These are phyloP conservation scores for Akanthomyces muscarius DNA, from an alignment of 2,329 filamentous ascomycete genomes.

Conservation along the genomic window DNA sequence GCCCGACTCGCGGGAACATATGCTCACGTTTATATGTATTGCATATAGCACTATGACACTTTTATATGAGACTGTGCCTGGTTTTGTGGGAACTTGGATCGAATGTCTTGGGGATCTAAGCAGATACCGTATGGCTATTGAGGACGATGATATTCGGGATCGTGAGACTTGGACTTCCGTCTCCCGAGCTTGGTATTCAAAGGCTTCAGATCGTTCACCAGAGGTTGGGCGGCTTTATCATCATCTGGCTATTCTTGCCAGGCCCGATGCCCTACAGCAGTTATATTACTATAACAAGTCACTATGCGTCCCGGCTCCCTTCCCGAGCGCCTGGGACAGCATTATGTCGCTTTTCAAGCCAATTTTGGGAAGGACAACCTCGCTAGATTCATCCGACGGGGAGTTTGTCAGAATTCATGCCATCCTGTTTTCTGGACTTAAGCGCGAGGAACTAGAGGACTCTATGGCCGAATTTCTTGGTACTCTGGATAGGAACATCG, in stretches of 20 bases:
- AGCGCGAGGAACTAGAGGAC: constrained; percentile 41
- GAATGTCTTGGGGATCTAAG: constrained; percentile 87
- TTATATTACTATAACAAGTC: constrained; percentile 69
- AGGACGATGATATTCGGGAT: constrained; percentile 72
- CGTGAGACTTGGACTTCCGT: constrained; percentile 79
- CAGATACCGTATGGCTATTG: constrained; percentile 83
- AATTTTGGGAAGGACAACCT: constrained; percentile 39
- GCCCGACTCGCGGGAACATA: constrained; percentile 76
- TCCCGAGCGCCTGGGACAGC: constrained; percentile 63
- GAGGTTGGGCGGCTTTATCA: constrained; percentile 78
- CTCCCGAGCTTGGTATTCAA: constrained; percentile 77
- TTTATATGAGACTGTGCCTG: constrained; percentile 77
- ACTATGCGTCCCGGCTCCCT: constrained; percentile 64
- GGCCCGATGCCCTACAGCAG: constrained; percentile 66
- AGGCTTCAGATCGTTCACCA: constrained; percentile 73
- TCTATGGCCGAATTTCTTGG: constrained; percentile 47
- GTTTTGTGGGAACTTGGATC: constrained; percentile 86
- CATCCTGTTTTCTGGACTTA: constrained; percentile 55
- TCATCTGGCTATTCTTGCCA: constrained; percentile 75
- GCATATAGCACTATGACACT: constrained; percentile 89
- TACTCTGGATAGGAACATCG: constrained; percentile 56
- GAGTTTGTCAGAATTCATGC: constrained; percentile 62
- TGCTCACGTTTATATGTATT: constrained; percentile 85
- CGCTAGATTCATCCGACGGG: constrained; percentile 45
- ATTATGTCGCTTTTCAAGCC: constrained; percentile 67